Evolutionary conservation across 2,329 filamentous ascomycete species (phyloP), one percentile per base, ranked within the genome.

Genomic region (Fusarium sp.): DNA sequence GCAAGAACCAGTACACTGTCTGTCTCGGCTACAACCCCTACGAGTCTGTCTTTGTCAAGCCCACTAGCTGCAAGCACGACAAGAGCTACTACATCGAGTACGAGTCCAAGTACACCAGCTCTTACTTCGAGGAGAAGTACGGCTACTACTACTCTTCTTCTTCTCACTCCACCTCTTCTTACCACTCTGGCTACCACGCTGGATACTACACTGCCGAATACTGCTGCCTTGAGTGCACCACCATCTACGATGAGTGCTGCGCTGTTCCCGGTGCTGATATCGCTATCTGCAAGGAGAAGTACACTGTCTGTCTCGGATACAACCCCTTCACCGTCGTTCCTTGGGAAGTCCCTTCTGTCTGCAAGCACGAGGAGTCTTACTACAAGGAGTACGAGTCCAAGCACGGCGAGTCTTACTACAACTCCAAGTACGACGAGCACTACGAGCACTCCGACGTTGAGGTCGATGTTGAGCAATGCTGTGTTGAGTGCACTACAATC

Each of bases 11-110:
- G 11, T 73, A 73, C 42, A 71, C 70, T 7, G 28, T 56, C 38
- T 73, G 71, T 22, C 67, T 73, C 35, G 71, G 71, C 3, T 73
- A 73, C 62, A 73, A 63, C 66, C 70, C 71, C 26, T 74, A 35
- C 39, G 58, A 56, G 6, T 18, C 54, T 15, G 41, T 55, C 18
- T 72, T 42, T 11, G 65, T 51, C 15, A 53, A 60, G 53, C 62
- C 71, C 12, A 45, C 36, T n/a, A 41, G 42, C 32, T 73, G 71
- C 66, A 74, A 74, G 66, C 70, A 74, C 22, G 66, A 70, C 12
- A 18, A 59, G 66, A 26, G 38, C 35, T 73, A 73, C 61, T 71
- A 71, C 67, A 62, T 66, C 2, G 61, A 71, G 18, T 71, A 66
- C 58, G 70, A 72, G 47, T 54, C 54, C n/a, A 70, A 61, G 58